phyloP scores from a whole-genome alignment of 495 filamentous ascomycete species.

The Penicillium simplicissimum region DNA sequence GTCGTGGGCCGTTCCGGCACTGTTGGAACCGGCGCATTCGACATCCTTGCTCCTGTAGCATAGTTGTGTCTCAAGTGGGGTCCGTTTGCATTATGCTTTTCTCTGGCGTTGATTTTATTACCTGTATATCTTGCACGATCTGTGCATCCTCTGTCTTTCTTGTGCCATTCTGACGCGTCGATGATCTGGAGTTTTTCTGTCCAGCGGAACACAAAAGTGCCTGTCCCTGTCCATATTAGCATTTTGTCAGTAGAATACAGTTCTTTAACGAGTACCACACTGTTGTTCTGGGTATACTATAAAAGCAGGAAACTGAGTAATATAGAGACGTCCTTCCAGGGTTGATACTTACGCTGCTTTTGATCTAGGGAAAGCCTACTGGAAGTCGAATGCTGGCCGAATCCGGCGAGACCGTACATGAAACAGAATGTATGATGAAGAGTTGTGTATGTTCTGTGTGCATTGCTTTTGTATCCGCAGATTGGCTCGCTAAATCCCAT shows the following conservation, averaged over 20 bases:
- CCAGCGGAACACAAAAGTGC: conserved; percentile 46
- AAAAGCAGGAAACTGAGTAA: too few relatives aligned
- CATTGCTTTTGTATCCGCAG: not conserved
- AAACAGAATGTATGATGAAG: too few relatives aligned
- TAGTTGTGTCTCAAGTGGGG: conserved; percentile 30
- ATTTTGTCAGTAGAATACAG: conserved; percentile 34
- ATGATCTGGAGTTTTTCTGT: conserved; percentile 48
- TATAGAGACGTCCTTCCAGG: too few relatives aligned
- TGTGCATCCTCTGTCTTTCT: conserved; percentile 18
- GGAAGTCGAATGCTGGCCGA: too few relatives aligned
- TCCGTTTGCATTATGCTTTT: conserved; percentile 19
- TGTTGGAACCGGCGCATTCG: conserved; percentile 89
- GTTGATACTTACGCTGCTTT: too few relatives aligned
- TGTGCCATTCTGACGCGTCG: conserved; percentile 35
- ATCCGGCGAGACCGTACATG: too few relatives aligned
- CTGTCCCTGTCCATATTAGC: conserved; percentile 38
- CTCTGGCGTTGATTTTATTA: conserved; percentile 7
- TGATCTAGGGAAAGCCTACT: too few relatives aligned
- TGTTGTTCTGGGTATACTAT: too few relatives aligned
- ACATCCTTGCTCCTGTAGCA: conserved; percentile 72
- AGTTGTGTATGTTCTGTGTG: not conserved
- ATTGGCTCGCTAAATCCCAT: not conserved
- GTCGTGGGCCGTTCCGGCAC: conserved; percentile 79
- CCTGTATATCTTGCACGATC: conserved; percentile 28
- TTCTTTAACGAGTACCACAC: conserved; percentile 1